Percentiles rank a stretch among this genome's conserved stretches.
These are phyloP conservation scores for Cyberlindnera euphorbiae DNA, from an alignment of 805 yeast species.

Conservation along the genomic window DNA sequence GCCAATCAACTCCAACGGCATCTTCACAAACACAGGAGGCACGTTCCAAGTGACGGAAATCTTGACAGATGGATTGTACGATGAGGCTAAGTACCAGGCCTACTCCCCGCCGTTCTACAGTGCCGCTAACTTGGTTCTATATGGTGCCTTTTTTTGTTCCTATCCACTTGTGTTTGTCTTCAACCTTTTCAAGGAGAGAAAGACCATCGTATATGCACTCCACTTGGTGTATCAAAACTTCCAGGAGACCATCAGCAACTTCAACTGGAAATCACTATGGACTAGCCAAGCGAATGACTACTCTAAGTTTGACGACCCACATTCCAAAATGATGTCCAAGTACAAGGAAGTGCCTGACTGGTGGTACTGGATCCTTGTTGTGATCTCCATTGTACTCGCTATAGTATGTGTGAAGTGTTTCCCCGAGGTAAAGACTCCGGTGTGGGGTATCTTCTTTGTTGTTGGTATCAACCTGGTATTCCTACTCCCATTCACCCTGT, in stretches of 20 bases:
- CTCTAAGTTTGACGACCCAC: conserved; percentile 23
- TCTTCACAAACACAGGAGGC: conserved; percentile 49
- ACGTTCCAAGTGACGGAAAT: conserved; percentile 43
- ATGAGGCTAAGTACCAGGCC: conserved; percentile 40
- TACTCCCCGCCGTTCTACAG: conserved; percentile 64
- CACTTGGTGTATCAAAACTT: conserved; percentile 4
- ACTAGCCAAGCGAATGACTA: conserved; percentile 1
- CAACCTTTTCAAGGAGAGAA: conserved; percentile 41
- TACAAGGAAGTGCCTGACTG: conserved; percentile 59
- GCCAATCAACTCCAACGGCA: conserved; percentile 43
- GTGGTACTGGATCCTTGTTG: conserved; percentile 35
- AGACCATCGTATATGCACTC: conserved; percentile 21
- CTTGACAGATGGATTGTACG: conserved; percentile 42
- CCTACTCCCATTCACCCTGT: conserved; percentile 45
- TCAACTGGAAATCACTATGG: conserved; percentile 4
- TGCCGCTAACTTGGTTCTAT: conserved; percentile 55
- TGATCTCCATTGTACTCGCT: conserved; percentile 40
- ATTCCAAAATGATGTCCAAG: conserved; percentile 43
- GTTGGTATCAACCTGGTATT: conserved; percentile 46
- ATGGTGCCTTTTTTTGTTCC: conserved; percentile 43
- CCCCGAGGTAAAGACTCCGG: conserved; percentile 46
- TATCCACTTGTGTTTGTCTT: conserved; percentile 50
- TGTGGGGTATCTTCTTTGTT: conserved; percentile 54
- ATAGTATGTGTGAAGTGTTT: conserved; percentile 40
- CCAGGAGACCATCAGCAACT: conserved; percentile 3